Conservation (phyloP, 2,329 filamentous ascomycete genomes). For the Pseudogymnoascus sp. region DNA sequence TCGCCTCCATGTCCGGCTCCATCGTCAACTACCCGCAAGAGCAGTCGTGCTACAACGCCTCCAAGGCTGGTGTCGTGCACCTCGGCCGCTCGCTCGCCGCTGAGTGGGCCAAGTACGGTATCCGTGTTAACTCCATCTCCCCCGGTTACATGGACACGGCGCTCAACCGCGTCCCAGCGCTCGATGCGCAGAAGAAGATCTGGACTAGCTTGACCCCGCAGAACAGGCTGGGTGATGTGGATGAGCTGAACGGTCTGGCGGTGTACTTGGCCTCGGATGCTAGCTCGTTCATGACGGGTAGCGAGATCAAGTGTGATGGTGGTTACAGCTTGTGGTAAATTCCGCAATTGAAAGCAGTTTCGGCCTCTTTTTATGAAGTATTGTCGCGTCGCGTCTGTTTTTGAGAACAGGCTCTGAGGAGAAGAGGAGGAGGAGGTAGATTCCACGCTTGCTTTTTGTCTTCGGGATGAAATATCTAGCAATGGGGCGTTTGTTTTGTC, state of each 20-base stretch:
- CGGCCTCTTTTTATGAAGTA: neutral
- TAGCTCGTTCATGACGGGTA: conserved; percentile 68
- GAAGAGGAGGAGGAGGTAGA: neutral
- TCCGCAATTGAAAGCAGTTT: too few species aligned
- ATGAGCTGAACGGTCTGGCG: conserved; percentile 70
- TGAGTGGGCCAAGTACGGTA: conserved; percentile 74
- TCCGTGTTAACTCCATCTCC: conserved; percentile 77
- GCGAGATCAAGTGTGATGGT: conserved; percentile 64
- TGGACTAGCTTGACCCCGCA: conserved; percentile 69
- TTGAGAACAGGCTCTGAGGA: neutral
- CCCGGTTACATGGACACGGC: conserved; percentile 84
- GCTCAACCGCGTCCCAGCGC: conserved; percentile 67
- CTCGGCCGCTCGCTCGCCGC: conserved; percentile 73
- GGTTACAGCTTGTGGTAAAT: conserved; percentile 56
- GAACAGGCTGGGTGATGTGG: conserved; percentile 61
- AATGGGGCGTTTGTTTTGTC: neutral
- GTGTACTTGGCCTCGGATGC: conserved; percentile 69
- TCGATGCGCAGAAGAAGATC: conserved; percentile 75
- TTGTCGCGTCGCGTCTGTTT: neutral
- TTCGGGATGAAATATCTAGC: neutral
- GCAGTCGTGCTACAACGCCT: conserved; percentile 76
- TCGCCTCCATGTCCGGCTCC: conserved; percentile 74
- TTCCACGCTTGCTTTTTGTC: neutral
- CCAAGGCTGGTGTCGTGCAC: conserved; percentile 72
- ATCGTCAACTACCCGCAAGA: conserved; percentile 83